Conservation (phyloP, 1,284 basidiomycete species). For the Malassezia arunalokei region DNA sequence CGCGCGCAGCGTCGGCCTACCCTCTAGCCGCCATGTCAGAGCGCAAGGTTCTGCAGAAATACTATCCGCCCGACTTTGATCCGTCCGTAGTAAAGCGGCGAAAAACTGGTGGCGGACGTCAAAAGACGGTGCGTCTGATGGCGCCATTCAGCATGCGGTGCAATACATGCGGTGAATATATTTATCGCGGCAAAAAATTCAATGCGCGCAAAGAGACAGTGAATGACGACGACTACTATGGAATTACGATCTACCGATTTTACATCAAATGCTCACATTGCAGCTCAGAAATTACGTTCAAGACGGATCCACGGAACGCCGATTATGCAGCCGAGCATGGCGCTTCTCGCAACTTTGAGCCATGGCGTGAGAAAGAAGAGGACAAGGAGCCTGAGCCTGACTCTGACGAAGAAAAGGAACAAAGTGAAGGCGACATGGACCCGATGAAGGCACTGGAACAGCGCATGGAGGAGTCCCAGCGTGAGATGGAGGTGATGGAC, state of each 20-base stretch:
- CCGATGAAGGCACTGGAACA: conserved; percentile 95
- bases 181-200: conserved; percentile 92
- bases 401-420: conserved; percentile 18
- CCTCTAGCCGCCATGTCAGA: conserved; percentile 42
- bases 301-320: conserved; percentile 82
- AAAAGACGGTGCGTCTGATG: conserved; percentile 96
- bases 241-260: conserved; percentile 70
- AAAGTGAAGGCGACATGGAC: conserved; percentile 54
- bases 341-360: conserved; percentile 40
- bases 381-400: conserved; percentile 19
- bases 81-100: conserved; percentile 85
- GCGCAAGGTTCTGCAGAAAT: conserved; percentile 48
- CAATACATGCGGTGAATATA: conserved; percentile 83
- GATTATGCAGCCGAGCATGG: conserved; percentile 44
- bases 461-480: conserved; percentile 74
- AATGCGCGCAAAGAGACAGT: conserved; percentile 98
- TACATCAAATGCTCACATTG: conserved; percentile 45
- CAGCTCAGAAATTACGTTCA: conserved; percentile 97
- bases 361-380: conserved; percentile 27
- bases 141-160: conserved; percentile 90
- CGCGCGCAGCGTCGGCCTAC: no score
- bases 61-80: conserved; percentile 70
- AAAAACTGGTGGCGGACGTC: conserved; percentile 75
- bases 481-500: conserved; percentile 97
- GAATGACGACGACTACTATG: conserved; percentile 89